Percentiles rank a stretch among this genome's conserved stretches.
phyloP scores from a whole-genome alignment of 495 filamentous ascomycete genomes.

The Xanthoparmelia taractica region DNA sequence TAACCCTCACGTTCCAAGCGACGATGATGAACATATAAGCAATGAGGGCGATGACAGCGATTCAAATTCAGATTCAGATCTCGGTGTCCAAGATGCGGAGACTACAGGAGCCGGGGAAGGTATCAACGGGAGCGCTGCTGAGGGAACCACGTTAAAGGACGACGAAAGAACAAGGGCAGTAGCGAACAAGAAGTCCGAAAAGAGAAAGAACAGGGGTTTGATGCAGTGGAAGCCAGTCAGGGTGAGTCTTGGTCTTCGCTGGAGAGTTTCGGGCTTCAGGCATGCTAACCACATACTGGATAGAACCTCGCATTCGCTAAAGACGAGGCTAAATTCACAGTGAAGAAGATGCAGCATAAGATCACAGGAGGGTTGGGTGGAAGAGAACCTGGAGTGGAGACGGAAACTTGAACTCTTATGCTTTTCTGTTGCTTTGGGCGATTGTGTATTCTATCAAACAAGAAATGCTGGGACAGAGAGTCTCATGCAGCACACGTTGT shows the following conservation, averaged over 20 bases:
- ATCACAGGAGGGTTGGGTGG: slow-evolving; percentile 42
- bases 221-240: slow-evolving; percentile 52
- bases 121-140: slow-evolving; percentile 24
- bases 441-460: neutral
- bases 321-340: slow-evolving; percentile 44
- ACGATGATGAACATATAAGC: slow-evolving; percentile 37
- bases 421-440: slow-evolving; percentile 3
- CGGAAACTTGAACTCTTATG: slow-evolving; percentile 36
- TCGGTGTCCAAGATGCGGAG: slow-evolving; percentile 41
- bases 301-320: slow-evolving; percentile 44
- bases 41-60: slow-evolving; percentile 35
- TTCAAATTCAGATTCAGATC: slow-evolving; percentile 36
- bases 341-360: slow-evolving; percentile 42
- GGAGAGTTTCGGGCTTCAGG: neutral
- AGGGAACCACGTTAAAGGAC: slow-evolving; percentile 22
- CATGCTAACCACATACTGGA: neutral
- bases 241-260: slow-evolving; percentile 16
- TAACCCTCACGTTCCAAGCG: slow-evolving; percentile 48
- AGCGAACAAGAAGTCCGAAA: slow-evolving; percentile 41
- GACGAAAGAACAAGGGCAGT: slow-evolving; percentile 28
- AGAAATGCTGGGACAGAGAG: neutral
- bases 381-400: slow-evolving; percentile 46
- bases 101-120: slow-evolving; percentile 25
- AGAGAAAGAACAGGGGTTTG: slow-evolving; percentile 45
- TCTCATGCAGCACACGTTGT: slow-evolving; percentile 3